These are phyloP conservation scores for Domatiomyces globalis DNA, from an alignment of 2,329 filamentous ascomycete genomes.

Conservation along the genomic window DNA sequence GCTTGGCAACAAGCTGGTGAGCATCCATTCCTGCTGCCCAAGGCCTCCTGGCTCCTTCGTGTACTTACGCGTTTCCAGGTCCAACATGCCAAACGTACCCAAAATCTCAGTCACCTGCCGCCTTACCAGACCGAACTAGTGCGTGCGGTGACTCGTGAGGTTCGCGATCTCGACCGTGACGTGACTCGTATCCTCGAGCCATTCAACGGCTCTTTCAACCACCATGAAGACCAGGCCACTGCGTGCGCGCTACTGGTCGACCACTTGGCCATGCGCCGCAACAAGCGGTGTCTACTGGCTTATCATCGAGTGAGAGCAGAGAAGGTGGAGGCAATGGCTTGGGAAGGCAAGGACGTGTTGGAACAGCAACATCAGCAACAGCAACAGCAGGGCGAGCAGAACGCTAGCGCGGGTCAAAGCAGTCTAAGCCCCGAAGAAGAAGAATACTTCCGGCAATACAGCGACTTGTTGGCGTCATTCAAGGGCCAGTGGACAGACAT, in stretches of 20 bases:
- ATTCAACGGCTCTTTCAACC: constrained; percentile 75
- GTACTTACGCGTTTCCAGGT: constrained; percentile 41
- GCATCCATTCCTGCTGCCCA: constrained; percentile 9
- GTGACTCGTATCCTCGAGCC: constrained; percentile 64
- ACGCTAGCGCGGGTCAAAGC: constrained; percentile 42
- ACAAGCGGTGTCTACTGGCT: constrained; percentile 87
- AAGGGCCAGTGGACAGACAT: constrained; percentile 98
- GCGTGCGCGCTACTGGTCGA: constrained; percentile 84
- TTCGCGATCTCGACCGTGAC: constrained; percentile 83
- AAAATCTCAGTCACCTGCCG: constrained; percentile 70
- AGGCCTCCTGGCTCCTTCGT: neutral
- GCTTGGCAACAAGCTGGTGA: constrained; percentile 68
- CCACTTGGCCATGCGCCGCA: constrained; percentile 85
- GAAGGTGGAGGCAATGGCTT: constrained; percentile 85
- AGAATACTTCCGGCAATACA: constrained; percentile 85
- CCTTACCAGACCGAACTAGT: constrained; percentile 88
- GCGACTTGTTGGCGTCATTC: constrained; percentile 83
- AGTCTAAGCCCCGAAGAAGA: constrained; percentile 90
- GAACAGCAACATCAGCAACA: constrained; percentile 48
- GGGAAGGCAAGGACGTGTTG: constrained; percentile 72
- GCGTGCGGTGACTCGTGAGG: constrained; percentile 74
- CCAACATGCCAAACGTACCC: constrained; percentile 88
- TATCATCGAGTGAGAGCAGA: constrained; percentile 85
- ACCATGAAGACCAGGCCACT: constrained; percentile 63
- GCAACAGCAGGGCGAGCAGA: constrained; percentile 22